Evolutionary conservation across 192 early-diverging fungal genomes (phyloP).

Genomic region (Backusella sp.): DNA sequence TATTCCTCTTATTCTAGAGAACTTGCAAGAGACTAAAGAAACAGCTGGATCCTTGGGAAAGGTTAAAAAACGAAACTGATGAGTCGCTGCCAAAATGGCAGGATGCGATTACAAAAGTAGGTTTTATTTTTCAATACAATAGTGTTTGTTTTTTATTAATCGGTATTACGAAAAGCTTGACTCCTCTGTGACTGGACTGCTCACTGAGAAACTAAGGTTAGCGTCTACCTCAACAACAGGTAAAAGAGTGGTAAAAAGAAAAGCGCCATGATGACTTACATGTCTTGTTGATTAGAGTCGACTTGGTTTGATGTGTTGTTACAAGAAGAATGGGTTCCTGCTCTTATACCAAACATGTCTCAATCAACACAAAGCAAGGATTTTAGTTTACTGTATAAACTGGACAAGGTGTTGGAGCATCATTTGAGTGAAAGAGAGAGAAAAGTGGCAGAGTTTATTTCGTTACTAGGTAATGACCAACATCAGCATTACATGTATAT

Average conservation of each 20-base stretch:
- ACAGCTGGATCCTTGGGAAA: background rate
- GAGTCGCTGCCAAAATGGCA: background rate
- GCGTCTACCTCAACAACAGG: background rate
- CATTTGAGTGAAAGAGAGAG: background rate
- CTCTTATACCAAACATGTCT: background rate
- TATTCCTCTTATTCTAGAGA: background rate
- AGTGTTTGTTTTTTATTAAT: background rate
- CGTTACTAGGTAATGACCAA: background rate
- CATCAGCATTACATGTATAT: background rate
- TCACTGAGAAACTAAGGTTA: background rate
- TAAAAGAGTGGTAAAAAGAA: background rate
- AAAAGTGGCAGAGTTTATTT: background rate
- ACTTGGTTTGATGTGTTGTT: background rate
- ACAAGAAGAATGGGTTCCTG: background rate
- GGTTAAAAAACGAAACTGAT: background rate
- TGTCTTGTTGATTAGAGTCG: background rate
- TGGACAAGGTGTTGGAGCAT: background rate
- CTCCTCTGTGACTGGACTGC: background rate
- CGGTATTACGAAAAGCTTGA: background rate
- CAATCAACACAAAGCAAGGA: background rate
- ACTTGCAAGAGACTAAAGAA: background rate
- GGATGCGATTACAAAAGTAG: background rate
- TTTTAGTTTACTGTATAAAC: background rate
- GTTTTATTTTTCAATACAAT: background rate
- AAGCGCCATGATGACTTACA: too few species aligned